Percentiles rank a stretch among this genome's conserved stretches.
Conservation (phyloP, 2,329 filamentous ascomycete species). For the Fulvia fulva region DNA sequence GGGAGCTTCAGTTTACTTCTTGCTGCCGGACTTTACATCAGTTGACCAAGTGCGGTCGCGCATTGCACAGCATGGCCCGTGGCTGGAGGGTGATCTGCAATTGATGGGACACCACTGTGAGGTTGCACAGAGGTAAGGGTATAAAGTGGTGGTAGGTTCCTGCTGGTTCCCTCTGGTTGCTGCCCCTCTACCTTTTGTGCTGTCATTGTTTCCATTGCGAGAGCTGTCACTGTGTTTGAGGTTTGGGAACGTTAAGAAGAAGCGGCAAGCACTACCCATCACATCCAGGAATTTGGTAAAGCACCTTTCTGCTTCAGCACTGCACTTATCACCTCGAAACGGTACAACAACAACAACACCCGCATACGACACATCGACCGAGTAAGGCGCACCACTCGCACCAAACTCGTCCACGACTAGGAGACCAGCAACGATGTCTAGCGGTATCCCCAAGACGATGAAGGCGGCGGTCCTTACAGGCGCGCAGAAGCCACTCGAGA, state of each 20-base stretch:
- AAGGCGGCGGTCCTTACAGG: slow-evolving; percentile 61
- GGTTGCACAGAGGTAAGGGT: background rate
- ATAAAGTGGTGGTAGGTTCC: background rate
- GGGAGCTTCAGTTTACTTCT: background rate
- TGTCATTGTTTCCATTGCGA: background rate
- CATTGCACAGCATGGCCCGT: no score
- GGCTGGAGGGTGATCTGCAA: no score
- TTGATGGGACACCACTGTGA: background rate
- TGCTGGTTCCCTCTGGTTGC: background rate
- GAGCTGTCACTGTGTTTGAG: background rate
- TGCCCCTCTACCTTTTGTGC: background rate
- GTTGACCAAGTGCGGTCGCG: background rate
- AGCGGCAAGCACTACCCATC: background rate
- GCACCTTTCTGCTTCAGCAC: background rate
- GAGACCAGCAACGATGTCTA: background rate
- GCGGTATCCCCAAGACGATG: slow-evolving; percentile 56
- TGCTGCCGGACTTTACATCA: background rate
- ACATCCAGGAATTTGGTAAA: background rate
- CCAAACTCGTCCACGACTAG: no score
- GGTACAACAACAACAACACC: no score
- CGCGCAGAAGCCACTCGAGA: slow-evolving; percentile 48
- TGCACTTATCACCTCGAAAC: background rate
- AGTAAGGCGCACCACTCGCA: no score
- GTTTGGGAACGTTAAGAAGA: background rate
- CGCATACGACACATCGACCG: no score